Base-by-base conservation (phyloP, 495 filamentous ascomycete genomes). In the Penicilliopsis zonata region DNA sequence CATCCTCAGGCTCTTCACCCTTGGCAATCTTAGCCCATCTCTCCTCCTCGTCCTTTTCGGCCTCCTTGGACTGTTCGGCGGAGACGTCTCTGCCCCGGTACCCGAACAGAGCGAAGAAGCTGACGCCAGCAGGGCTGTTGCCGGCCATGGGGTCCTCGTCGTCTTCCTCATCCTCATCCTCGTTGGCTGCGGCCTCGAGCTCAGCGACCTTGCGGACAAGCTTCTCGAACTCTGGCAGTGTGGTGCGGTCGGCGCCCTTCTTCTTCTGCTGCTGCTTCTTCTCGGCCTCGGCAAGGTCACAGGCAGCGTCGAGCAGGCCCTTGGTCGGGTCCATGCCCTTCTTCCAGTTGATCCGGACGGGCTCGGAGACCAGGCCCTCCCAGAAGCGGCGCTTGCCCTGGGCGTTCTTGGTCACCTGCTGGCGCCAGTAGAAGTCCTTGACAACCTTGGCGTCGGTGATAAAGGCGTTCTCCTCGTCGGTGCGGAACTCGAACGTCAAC, bases 91-190 rank as follows among this genome's bases (percentile, higher is more conserved):
- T 54, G 15, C 81, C 75, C 20, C 72, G 67, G 63, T 70, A 94
- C 24, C 76, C 80, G 49, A 96, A 94, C 73, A 75, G 86, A 23
- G 74, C 69, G 52, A 94, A 96, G 65, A 96, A 94, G 59, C 76
- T 84, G 9, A 68, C 47, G 1, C 69, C 70, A 10, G 70, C 68
- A 24, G 76, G 66, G 19, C 69, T 67, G 27, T 56, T 68, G 7
- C 53, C 45, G 21, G 72, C 71, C 35, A 84, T 66, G 46, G 67
- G 57, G 30, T 62, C 55, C 41, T 61, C 63, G 13, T 56, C 53
- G 34, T 65, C 61, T 20, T 47, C 53, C 46, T 60, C 49, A 33
- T 52, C 24, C 20, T 49, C 34, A 0, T 25, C 35, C 14, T 29
- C 42, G 24, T 49, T 6, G 22, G 16, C 30, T 2, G 15, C 44